Evolutionary conservation across 768 basidiomycete species (phyloP), one percentile per base, ranked within the genome.

Genomic region (Rhodotorula babjevae): DNA sequence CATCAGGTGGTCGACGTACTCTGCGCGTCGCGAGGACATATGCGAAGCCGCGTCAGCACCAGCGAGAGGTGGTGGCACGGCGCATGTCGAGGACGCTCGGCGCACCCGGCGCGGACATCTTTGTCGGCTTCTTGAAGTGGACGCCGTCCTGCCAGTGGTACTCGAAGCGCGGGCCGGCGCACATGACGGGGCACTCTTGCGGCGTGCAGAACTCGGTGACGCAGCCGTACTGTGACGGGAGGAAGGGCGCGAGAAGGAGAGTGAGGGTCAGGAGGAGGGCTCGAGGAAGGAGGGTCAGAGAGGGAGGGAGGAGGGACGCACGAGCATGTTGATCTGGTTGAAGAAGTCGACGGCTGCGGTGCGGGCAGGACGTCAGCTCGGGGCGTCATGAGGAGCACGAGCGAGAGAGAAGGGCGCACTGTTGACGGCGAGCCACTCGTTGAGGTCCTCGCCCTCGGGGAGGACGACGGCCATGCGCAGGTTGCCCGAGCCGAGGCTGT

Each of bases 361-460:
- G 14, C 11, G 31, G 31, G 53, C 36, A 40, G 15, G 58, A 31
- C 46, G 50, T 14, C 1, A 27, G 15, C 57, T 46, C 31, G 19
- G 21, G 9, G 40, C 36, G 19, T n/a, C n/a, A n/a, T n/a, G n/a
- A n/a, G n/a, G n/a, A n/a, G n/a, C n/a, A n/a, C n/a, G n/a, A n/a
- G n/a, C n/a, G n/a, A n/a, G n/a, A 29, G 7, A n/a, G 0, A 3
- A 31, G n/a, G 18, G 81, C 87, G 69, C 75, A 96, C 96, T 92
- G 80, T 99, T 95, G 15, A 99, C 95, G 21, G 96, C 96, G n/a
- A 99, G 88, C 96, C 96, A 99, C 82, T 99, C 96, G 76, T 94
- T 95, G 77, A 88, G 81, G 80, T 99, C 96, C 82, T 99, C 96
- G 52, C 96, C 96, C 76, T 97, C 96, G 0, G 96, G 96, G 29